A percentile compares a stretch with the other conserved stretches of the same genome.
Conservation (phyloP, 2,329 filamentous ascomycete species). For the Arthrobotrys conoides region DNA sequence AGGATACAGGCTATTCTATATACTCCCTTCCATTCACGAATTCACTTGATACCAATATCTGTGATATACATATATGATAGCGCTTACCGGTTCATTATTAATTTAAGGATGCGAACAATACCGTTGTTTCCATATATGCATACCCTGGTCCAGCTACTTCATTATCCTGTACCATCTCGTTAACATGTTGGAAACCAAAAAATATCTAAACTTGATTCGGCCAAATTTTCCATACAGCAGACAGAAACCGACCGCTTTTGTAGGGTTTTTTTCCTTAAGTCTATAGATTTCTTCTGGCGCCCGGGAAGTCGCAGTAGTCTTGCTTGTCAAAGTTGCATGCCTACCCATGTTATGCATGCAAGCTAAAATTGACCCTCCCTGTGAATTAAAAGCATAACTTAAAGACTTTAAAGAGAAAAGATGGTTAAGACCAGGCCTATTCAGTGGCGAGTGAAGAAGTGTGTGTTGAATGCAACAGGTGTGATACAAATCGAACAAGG, state of each 20-base stretch:
- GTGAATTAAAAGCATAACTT: background rate
- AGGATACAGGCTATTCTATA: slow-evolving; percentile 15
- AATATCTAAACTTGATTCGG: slow-evolving; percentile 17
- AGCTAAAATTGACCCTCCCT: slow-evolving; percentile 38
- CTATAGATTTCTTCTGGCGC: slow-evolving; percentile 10
- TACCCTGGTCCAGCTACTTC: background rate
- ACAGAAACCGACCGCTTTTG: background rate
- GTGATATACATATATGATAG: background rate
- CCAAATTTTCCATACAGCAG: slow-evolving; percentile 9
- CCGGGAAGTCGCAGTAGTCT: background rate
- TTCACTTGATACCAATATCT: background rate
- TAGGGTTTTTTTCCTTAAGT: background rate
- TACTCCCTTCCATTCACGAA: background rate
- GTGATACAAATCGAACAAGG: slow-evolving; percentile 28
- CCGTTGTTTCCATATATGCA: background rate
- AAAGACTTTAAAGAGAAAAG: background rate
- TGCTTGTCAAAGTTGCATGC: slow-evolving; percentile 13
- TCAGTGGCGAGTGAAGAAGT: background rate
- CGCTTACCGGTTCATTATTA: slow-evolving; percentile 17
- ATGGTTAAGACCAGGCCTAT: background rate
- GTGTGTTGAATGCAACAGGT: slow-evolving; percentile 27
- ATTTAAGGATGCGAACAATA: slow-evolving; percentile 2
- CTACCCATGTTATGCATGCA: slow-evolving; percentile 37
- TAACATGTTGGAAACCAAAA: background rate
- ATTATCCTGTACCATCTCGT: background rate